These are phyloP conservation scores for Plasmodium inui DNA, from an alignment of 169 alveolate genomes.

Conservation along the genomic window DNA sequence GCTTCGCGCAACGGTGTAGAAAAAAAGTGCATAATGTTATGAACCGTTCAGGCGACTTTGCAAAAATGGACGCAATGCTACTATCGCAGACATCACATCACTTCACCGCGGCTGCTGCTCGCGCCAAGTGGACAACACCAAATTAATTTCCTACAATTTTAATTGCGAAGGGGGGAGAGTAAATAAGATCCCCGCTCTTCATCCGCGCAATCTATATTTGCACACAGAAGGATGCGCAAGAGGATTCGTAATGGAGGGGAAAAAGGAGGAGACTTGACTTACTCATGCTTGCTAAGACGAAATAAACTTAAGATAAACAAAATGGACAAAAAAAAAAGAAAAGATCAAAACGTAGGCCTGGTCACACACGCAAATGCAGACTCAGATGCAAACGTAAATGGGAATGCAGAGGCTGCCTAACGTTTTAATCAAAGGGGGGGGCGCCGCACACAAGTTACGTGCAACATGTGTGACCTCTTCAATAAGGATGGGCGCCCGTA, in stretches of 20 bases:
- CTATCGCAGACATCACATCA: not conserved
- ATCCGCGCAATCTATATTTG: not conserved
- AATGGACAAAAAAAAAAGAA: not conserved
- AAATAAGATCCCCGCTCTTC: not conserved
- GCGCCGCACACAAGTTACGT: not conserved
- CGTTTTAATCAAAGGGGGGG: not conserved
- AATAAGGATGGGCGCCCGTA: not conserved
- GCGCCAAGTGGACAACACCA: not conserved
- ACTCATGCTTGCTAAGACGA: not conserved
- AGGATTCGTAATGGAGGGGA: not conserved
- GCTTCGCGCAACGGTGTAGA: not conserved
- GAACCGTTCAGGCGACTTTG: not conserved
- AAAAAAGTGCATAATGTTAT: not conserved
- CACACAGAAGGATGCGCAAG: not conserved
- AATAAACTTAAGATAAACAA: not conserved
- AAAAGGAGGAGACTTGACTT: not conserved
- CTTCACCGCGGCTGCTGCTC: not conserved
- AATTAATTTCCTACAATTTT: not conserved
- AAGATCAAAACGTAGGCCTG: not conserved
- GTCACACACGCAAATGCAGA: not conserved
- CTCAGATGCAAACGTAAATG: not conserved
- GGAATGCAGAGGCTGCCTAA: not conserved
- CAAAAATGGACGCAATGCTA: not conserved
- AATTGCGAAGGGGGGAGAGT: not conserved
- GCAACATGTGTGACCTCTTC: not conserved